These are phyloP conservation scores for Malassezia cuniculi DNA, from an alignment of 1,284 basidiomycete species.

Conservation along the genomic window DNA sequence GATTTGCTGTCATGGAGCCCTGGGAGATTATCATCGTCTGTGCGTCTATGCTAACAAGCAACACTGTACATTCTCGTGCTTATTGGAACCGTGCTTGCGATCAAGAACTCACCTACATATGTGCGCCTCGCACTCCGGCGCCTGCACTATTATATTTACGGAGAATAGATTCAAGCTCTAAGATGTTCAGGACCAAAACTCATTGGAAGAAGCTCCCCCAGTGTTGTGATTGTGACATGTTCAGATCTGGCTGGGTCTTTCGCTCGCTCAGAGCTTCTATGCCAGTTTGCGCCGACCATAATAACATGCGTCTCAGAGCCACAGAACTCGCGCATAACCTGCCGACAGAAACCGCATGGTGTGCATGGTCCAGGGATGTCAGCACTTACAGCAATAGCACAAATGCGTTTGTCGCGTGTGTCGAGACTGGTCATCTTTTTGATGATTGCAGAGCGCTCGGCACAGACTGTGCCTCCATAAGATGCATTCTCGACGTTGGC, in stretches of 20 bases:
- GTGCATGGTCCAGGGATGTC: constrained; percentile 29
- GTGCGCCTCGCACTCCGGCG: constrained; percentile 1
- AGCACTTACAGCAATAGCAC: constrained; percentile 29
- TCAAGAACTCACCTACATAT: constrained; percentile 6
- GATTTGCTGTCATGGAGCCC: constrained; percentile 3
- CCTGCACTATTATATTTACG: constrained; percentile 14
- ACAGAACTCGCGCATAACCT: constrained; percentile 81
- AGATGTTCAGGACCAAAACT: constrained; percentile 67
- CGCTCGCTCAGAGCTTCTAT: constrained; percentile 17
- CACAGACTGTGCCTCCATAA: constrained; percentile 48
- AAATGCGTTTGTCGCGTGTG: constrained; percentile 17
- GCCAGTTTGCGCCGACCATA: constrained; percentile 61
- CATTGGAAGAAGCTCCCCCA: constrained; percentile 66
- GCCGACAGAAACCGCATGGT: constrained; percentile 74
- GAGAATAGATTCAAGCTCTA: constrained; percentile 1
- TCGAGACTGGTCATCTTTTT: constrained; percentile 21
- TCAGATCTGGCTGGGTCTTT: constrained; percentile 11
- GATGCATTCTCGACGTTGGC: constrained; percentile 83
- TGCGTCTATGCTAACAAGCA: constrained; percentile 8
- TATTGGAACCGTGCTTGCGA: constrained; percentile 1
- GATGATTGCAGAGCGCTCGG: constrained; percentile 36
- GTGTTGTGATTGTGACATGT: constrained; percentile 49
- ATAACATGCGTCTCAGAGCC: constrained; percentile 57
- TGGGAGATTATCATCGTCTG: constrained; percentile 4
- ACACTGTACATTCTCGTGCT: constrained; percentile 3